These are phyloP conservation scores for Melaleuca alternifolia DNA, from an alignment of 345 rosid species.

Conservation along the genomic window DNA sequence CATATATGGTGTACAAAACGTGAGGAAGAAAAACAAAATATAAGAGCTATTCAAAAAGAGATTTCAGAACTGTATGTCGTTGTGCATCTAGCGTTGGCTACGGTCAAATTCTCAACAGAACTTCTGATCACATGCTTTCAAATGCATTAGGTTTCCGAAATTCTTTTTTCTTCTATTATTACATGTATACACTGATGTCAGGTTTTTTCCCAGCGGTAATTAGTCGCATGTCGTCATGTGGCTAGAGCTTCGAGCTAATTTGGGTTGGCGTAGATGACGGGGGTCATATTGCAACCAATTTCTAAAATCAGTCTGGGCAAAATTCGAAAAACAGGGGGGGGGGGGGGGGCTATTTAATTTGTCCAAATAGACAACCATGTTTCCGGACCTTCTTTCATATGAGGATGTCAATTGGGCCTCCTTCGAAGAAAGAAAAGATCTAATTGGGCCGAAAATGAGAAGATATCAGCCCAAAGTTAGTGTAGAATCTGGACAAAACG, in stretches of 20 bases:
- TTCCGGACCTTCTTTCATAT: background rate
- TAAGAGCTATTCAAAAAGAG: background rate
- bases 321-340: background rate
- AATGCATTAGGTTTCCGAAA: background rate
- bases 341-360: background rate
- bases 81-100: too few relatives aligned
- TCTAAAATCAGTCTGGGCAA: background rate
- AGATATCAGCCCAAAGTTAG: background rate
- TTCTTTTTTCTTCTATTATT: background rate
- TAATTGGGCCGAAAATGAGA: background rate
- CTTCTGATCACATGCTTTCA: background rate
- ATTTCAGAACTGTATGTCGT: background rate
- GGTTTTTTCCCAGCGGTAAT: background rate
- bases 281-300: background rate
- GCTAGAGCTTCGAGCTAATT: background rate
- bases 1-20: background rate
- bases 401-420: background rate
- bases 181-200: background rate
- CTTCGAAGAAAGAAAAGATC: background rate
- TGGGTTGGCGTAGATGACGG: background rate
- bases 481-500: background rate
- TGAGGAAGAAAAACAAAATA: background rate
- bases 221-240: background rate
- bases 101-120: background rate
- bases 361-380: background rate